These are phyloP conservation scores for Claviceps capensis DNA, from an alignment of 2,329 filamentous ascomycete genomes.

Conservation along the genomic window DNA sequence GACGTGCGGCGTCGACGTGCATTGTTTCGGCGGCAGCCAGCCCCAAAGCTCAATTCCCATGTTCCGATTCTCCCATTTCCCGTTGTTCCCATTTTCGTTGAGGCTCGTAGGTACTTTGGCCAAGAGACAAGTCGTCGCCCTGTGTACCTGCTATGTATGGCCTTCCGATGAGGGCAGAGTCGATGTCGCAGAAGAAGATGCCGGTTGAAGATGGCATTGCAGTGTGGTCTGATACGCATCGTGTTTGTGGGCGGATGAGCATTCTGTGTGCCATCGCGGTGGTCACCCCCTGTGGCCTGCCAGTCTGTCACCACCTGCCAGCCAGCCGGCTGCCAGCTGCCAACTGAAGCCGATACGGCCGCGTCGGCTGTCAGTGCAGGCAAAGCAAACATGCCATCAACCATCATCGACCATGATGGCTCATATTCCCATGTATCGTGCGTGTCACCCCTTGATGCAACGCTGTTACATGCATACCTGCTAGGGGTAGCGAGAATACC, in stretches of 20 bases:
- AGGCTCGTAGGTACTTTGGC: background rate
- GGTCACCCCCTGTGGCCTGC: background rate
- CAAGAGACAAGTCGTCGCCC: background rate
- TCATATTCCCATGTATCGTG: background rate
- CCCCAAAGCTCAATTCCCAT: background rate
- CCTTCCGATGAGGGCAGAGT: background rate
- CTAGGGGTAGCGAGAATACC: background rate
- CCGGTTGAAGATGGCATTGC: background rate
- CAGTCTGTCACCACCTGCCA: background rate
- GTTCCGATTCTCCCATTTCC: background rate
- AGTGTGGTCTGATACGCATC: background rate
- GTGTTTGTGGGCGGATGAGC: background rate
- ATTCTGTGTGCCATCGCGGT: background rate
- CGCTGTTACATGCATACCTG: background rate
- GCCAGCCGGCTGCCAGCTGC: background rate
- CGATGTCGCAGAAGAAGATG: background rate
- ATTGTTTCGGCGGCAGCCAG: background rate
- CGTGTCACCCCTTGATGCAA: background rate
- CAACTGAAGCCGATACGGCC: no score
- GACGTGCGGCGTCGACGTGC: background rate
- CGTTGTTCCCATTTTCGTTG: no score
- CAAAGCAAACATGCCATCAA: background rate
- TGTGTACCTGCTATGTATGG: background rate
- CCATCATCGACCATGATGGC: background rate
- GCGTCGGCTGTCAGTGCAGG: background rate